Conservation (phyloP, 75 land plant genomes). For the Cunninghamia lanceolata region DNA sequence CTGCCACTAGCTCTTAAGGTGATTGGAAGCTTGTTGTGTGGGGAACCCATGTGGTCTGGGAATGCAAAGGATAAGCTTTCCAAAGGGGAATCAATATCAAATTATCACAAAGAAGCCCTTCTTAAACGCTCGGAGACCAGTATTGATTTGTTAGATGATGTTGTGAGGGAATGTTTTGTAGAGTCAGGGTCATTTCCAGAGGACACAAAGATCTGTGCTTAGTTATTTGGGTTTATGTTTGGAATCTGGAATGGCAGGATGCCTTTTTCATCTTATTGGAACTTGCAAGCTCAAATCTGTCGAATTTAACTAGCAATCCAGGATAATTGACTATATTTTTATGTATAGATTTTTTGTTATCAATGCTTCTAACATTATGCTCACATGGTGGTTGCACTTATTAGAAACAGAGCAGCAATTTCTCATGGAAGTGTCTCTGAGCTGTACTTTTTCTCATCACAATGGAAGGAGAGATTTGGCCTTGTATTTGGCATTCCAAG, state of each 20-base stretch:
- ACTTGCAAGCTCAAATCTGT: constrained; percentile 46
- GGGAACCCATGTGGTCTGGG: constrained; percentile 40
- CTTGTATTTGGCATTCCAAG: too few species aligned
- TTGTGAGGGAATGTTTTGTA: constrained; percentile 50
- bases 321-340: background rate
- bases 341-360: too few species aligned
- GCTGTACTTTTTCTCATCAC: constrained; percentile 48
- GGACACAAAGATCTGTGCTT: constrained; percentile 54
- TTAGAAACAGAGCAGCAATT: background rate
- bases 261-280: constrained; percentile 50
- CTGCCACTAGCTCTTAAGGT: constrained; percentile 67
- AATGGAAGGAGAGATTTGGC: constrained; percentile 61
- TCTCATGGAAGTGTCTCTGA: constrained; percentile 36
- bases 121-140: constrained; percentile 43
- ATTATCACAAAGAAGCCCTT: constrained; percentile 43
- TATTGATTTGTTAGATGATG: constrained; percentile 22
- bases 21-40: constrained; percentile 47
- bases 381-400: too few species aligned
- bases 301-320: constrained; percentile 42
- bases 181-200: constrained; percentile 60
- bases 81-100: constrained; percentile 38
- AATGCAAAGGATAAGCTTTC: constrained; percentile 37
- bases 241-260: constrained; percentile 46
- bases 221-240: constrained; percentile 52
- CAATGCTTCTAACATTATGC: too few species aligned